A percentile compares a stretch with the other conserved stretches of the same genome.
Evolutionary conservation across 345 rosid genomes (phyloP).

Genomic region (Populus ilicifolia): DNA sequence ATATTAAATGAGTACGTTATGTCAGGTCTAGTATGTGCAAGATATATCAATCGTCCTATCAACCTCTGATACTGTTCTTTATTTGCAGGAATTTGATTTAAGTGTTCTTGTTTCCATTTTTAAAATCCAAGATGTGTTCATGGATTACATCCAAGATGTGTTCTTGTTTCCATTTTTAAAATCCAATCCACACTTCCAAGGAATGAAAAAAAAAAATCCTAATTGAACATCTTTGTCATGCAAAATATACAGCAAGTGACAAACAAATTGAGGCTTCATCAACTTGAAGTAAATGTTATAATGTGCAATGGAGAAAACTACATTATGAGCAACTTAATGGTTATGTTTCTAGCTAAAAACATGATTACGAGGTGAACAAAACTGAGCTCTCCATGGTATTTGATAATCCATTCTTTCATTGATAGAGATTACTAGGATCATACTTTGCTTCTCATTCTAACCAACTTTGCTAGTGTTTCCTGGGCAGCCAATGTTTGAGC

Average conservation of each 20-base stretch:
- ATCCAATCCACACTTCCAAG: neutral
- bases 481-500: conserved; percentile 81
- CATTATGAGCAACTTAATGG: neutral
- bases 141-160: neutral
- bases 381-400: conserved; percentile 17
- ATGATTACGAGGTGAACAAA: conserved; percentile 28
- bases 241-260: neutral
- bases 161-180: neutral
- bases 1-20: neutral
- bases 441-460: conserved; percentile 88
- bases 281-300: neutral
- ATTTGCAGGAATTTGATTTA: neutral
- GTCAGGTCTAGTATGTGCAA: neutral
- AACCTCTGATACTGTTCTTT: neutral
- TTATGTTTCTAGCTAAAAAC: conserved; percentile 7
- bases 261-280: neutral
- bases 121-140: neutral
- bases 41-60: neutral
- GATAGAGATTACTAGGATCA: conserved; percentile 16
- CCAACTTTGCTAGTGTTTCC: conserved; percentile 82
- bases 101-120: neutral
- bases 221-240: neutral
- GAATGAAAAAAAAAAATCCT: neutral
- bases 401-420: neutral
- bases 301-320: neutral